Evolutionary conservation across 2,329 filamentous ascomycete genomes (phyloP).

Genomic region (Colletotrichum musae): DNA sequence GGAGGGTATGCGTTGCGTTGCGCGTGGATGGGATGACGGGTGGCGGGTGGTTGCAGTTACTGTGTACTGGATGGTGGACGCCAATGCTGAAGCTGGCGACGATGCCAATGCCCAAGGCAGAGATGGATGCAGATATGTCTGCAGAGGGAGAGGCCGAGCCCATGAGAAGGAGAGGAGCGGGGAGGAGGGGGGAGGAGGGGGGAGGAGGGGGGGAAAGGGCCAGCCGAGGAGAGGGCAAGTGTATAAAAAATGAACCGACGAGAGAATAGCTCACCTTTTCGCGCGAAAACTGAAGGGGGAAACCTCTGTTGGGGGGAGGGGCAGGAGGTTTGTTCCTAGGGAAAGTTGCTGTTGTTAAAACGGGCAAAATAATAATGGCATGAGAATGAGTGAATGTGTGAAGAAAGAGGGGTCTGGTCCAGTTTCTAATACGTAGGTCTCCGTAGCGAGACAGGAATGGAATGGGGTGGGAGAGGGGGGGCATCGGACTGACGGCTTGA

Average conservation of each 20-base stretch:
- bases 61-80: too few relatives aligned
- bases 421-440: slow-evolving; percentile 2
- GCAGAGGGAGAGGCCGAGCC: slow-evolving; percentile 11
- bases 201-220: not conserved
- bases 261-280: slow-evolving; percentile 34
- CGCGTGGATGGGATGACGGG: too few relatives aligned
- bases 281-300: slow-evolving; percentile 28
- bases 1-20: too few relatives aligned
- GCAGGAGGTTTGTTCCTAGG: slow-evolving; percentile 22
- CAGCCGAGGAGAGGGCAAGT: slow-evolving; percentile 7
- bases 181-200: not conserved
- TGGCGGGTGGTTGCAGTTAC: too few relatives aligned
- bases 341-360: slow-evolving; percentile 31
- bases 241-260: slow-evolving; percentile 4
- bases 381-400: slow-evolving; percentile 22
- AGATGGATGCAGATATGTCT: not conserved
- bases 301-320: slow-evolving; percentile 14
- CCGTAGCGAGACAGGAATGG: slow-evolving; percentile 12
- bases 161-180: not conserved
- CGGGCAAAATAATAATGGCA: slow-evolving; percentile 29
- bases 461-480: slow-evolving; percentile 2
- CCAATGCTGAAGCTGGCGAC: too few relatives aligned
- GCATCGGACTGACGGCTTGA: not conserved
- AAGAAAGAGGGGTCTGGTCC: slow-evolving; percentile 38
- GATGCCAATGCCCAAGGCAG: not conserved